Base-by-base conservation (phyloP, 2,329 filamentous ascomycete species). In the Aspergillus ochraceus region DNA sequence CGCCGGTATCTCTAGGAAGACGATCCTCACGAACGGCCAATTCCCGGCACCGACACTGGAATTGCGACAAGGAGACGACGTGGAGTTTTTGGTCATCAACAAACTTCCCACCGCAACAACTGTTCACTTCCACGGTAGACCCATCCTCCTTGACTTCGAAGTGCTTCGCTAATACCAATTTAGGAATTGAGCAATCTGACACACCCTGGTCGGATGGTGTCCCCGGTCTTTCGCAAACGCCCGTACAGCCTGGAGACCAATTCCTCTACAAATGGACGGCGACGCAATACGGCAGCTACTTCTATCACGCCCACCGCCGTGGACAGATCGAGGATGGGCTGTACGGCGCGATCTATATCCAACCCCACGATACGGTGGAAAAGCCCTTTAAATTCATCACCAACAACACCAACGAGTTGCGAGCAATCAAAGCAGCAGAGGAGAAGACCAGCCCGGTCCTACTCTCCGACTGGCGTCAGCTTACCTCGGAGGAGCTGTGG, bases 191-290 rank as follows among this genome's bases (percentile, higher is more conserved):
- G 32, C 81, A 83, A 76, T 60, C 68, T 2, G 71, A 70, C 20
- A 85, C 83, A 0, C 82, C 83, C 0, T 86, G 83, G 84, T 80
- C 83, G 0, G 85, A 88, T 56, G 85, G 85, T 30, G 79, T 83
- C 0, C 82, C 83, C 1, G 84, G 84, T 5, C 68, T 87, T 2
- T 79, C 80, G 1, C 84, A 87, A 64, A 74, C 72, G 3, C 73
- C 80, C 8, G 84, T 87, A 58, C 67, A 73, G 6, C 78, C 84
- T 0, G 81, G 81, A 4, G 68, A 66, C 2, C 75, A 68, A 46
- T 87, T 82, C 65, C 74, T 76, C 1, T 83, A 87, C 67, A 75
- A 75, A 45, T 87, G 82, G 75, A 77, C 74, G 24, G 84, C 84
- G 0, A 79, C 78, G 0, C 79, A 85, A 53, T 80, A 83, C 64